Conservation (phyloP, 306 rosid genomes). For the Acacia acuminata region DNA sequence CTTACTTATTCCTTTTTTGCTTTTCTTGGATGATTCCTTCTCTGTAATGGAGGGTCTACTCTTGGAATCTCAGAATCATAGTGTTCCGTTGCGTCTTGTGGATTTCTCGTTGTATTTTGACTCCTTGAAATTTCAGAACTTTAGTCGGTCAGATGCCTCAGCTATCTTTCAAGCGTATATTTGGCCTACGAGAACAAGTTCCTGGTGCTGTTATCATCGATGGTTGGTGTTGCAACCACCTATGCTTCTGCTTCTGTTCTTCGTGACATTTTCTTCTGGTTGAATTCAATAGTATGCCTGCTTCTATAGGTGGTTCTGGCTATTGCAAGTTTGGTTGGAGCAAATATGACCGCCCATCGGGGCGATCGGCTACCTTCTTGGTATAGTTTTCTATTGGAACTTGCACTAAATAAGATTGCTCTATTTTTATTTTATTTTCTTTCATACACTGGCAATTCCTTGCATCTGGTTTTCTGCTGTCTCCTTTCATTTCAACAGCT, state of each 20-base stretch:
- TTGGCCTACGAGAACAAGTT: constrained; percentile 60
- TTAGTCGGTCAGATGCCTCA: constrained; percentile 36
- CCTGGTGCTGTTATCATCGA: constrained; percentile 83
- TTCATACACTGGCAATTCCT: neutral
- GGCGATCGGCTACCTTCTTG: constrained; percentile 80
- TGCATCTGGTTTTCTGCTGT: constrained; percentile 1
- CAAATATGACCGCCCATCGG: constrained; percentile 60
- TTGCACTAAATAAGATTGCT: neutral
- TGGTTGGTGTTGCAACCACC: constrained; percentile 49
- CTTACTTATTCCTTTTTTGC: neutral
- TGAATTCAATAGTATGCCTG: constrained; percentile 3
- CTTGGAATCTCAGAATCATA: neutral
- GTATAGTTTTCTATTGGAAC: constrained; percentile 37
- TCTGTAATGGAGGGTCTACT: neutral
- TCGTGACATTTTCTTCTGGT: neutral
- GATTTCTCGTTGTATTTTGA: neutral
- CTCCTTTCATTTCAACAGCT: neutral
- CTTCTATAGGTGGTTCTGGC: constrained; percentile 85
- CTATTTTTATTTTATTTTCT: neutral
- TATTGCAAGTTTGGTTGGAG: constrained; percentile 97
- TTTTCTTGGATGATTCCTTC: neutral
- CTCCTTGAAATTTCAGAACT: constrained; percentile 50
- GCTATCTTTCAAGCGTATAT: constrained; percentile 59
- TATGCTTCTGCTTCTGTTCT: neutral
- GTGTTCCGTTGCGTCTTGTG: neutral